phyloP scores from a whole-genome alignment of 176 grass and related monocot genomes.

The Tillandsia leiboldiana region DNA sequence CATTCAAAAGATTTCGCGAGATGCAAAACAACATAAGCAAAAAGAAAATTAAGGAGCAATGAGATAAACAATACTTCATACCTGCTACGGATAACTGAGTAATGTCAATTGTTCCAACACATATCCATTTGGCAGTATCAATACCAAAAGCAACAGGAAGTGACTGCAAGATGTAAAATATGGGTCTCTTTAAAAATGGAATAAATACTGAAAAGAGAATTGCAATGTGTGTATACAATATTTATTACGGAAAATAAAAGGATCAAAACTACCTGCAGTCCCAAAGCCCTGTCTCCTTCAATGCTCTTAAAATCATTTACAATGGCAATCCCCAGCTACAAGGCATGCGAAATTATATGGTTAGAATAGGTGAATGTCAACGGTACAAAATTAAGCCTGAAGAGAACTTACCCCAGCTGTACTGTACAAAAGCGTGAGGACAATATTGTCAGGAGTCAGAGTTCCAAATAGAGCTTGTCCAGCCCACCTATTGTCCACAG shows the following conservation, averaged over 20 bases:
- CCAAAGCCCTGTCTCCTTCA: constrained; percentile 55
- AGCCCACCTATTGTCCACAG: constrained; percentile 65
- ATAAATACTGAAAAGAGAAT: constrained; percentile 2
- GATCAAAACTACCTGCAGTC: constrained; percentile 51
- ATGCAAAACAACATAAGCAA: neutral
- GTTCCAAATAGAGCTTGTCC: constrained; percentile 93
- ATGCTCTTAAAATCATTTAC: constrained; percentile 79
- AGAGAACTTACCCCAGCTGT: constrained; percentile 67
- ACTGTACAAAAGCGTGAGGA: constrained; percentile 81
- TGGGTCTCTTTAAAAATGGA: constrained; percentile 1
- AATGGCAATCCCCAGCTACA: constrained; percentile 62
- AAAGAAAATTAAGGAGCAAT: neutral
- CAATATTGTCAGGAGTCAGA: constrained; percentile 84
- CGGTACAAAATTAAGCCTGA: constrained; percentile 17
- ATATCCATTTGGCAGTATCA: constrained; percentile 96
- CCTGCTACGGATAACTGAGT: constrained; percentile 93
- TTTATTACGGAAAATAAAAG: constrained; percentile 8
- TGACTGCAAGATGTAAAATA: constrained; percentile 43
- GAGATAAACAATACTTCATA: neutral
- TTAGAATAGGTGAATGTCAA: constrained; percentile 5
- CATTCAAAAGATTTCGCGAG: neutral
- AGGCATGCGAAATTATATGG: constrained; percentile 4
- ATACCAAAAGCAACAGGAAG: constrained; percentile 95
- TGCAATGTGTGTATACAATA: constrained; percentile 3
- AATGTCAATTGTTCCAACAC: constrained; percentile 90